phyloP scores from a whole-genome alignment of 148 eudicot species.

The Rhododendron kiyosumense region DNA sequence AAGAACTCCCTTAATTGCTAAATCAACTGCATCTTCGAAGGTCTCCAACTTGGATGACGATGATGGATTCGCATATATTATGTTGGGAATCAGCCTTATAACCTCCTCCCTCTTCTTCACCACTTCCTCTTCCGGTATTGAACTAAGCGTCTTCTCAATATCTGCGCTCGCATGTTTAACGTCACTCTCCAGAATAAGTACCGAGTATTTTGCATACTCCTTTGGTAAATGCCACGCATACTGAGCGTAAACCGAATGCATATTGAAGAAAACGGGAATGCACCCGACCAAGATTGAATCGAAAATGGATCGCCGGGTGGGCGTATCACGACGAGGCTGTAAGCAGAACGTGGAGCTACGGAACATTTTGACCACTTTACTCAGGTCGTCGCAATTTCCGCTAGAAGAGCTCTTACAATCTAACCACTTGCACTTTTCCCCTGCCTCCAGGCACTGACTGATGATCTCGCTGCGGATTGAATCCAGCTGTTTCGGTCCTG shows the following conservation, averaged over 20 bases:
- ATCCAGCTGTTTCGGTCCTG: slow-evolving; percentile 17
- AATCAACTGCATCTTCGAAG: slow-evolving; percentile 34
- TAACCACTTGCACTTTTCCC: slow-evolving; percentile 23
- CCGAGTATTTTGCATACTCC: slow-evolving; percentile 33
- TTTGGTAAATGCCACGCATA: slow-evolving; percentile 46
- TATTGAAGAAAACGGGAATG: slow-evolving; percentile 42
- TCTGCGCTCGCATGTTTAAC: slow-evolving; percentile 15
- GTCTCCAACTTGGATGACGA: slow-evolving; percentile 13
- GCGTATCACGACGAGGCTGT: slow-evolving; percentile 38
- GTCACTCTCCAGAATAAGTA: slow-evolving; percentile 22
- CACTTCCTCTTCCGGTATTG: slow-evolving; percentile 12
- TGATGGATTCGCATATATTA: slow-evolving; percentile 30
- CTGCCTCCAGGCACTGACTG: slow-evolving; percentile 25
- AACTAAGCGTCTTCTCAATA: slow-evolving; percentile 19
- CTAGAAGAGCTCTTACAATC: slow-evolving; percentile 7
- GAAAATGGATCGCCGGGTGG: slow-evolving; percentile 33
- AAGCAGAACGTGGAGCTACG: slow-evolving; percentile 36
- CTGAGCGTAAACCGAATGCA: slow-evolving; percentile 30
- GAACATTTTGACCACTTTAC: slow-evolving; percentile 16
- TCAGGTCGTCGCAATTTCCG: slow-evolving; percentile 14
- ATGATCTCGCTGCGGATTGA: slow-evolving; percentile 32
- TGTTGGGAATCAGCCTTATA: slow-evolving; percentile 28
- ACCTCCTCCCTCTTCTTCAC: slow-evolving; percentile 30
- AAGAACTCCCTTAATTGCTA: slow-evolving; percentile 22
- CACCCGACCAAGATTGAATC: slow-evolving; percentile 53